phyloP scores from a whole-genome alignment of 805 yeast species.

The Starmerella davenportii region DNA sequence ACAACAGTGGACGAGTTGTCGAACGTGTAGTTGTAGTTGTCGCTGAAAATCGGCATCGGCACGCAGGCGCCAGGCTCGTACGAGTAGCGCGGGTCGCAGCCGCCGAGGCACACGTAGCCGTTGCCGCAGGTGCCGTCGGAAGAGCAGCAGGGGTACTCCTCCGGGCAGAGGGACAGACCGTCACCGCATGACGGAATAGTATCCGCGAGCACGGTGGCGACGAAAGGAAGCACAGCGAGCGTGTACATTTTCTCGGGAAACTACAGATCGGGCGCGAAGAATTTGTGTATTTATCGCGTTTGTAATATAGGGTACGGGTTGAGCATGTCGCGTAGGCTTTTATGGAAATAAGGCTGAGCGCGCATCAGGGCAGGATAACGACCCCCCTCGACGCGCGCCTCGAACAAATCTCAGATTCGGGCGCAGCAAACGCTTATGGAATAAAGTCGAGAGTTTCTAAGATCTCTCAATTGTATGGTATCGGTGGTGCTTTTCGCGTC shows the following conservation, averaged over 20 bases:
- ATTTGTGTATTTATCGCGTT: not conserved
- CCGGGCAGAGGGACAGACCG: conserved; percentile 40
- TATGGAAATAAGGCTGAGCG: not conserved
- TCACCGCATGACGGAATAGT: conserved; percentile 16
- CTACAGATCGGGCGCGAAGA: not conserved
- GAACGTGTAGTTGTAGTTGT: conserved; percentile 18
- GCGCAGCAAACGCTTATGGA: conserved; percentile 2
- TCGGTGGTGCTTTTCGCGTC: no score
- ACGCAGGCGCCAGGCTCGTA: conserved; percentile 52
- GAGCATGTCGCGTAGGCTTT: not conserved
- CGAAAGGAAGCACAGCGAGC: not conserved
- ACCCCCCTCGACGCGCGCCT: no score
- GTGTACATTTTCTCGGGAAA: not conserved
- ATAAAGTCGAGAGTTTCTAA: no score
- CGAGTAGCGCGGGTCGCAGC: conserved; percentile 67
- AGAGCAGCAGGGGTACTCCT: conserved; percentile 68
- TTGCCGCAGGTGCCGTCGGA: conserved; percentile 66
- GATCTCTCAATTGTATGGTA: no score
- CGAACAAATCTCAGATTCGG: conserved; percentile 3
- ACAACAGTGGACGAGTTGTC: conserved; percentile 21
- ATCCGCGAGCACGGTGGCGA: conserved; percentile 2
- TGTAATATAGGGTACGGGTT: not conserved
- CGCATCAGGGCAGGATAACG: no score
- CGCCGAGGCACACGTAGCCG: conserved; percentile 64
- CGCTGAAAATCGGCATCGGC: conserved; percentile 53